phyloP scores from a whole-genome alignment of 129 eudicot genomes.

The Arctium lappa region DNA sequence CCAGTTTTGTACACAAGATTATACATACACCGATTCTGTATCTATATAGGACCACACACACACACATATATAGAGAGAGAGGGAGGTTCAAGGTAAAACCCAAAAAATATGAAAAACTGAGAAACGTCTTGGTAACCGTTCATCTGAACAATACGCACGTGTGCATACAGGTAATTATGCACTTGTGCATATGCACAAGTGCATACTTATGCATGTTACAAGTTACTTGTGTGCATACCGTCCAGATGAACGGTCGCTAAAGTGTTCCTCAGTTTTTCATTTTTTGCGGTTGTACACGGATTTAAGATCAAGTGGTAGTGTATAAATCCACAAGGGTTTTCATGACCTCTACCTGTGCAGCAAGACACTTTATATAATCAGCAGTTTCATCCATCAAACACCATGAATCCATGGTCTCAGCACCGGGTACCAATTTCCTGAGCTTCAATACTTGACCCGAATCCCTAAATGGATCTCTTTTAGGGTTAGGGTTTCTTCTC shows the following conservation, averaged over 20 bases:
- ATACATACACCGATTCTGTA: constrained; percentile 6
- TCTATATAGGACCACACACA: constrained; percentile 3
- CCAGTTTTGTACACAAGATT: constrained; percentile 13
- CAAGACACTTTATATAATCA: constrained; percentile 73
- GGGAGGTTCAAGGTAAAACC: no score
- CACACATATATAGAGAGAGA: neutral
- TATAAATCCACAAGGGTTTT: constrained; percentile 50
- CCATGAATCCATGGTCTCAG: constrained; percentile 48
- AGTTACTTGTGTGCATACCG: no score
- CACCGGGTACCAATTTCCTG: constrained; percentile 71
- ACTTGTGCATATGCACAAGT: no score
- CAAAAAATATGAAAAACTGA: no score
- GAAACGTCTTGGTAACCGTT: no score
- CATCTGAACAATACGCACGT: no score
- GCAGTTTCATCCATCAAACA: constrained; percentile 74
- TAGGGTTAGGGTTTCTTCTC: constrained; percentile 43
- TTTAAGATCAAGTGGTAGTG: constrained; percentile 19
- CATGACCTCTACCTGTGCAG: constrained; percentile 80
- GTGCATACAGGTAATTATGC: no score
- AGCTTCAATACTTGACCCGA: constrained; percentile 35
- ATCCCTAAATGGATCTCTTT: constrained; percentile 14
- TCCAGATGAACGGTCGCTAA: no score
- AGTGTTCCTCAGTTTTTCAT: no score
- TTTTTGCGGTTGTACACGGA: neutral
- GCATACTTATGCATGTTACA: no score